phyloP scores from a whole-genome alignment of 257 asterid genomes.

The Solanum pennellii region DNA sequence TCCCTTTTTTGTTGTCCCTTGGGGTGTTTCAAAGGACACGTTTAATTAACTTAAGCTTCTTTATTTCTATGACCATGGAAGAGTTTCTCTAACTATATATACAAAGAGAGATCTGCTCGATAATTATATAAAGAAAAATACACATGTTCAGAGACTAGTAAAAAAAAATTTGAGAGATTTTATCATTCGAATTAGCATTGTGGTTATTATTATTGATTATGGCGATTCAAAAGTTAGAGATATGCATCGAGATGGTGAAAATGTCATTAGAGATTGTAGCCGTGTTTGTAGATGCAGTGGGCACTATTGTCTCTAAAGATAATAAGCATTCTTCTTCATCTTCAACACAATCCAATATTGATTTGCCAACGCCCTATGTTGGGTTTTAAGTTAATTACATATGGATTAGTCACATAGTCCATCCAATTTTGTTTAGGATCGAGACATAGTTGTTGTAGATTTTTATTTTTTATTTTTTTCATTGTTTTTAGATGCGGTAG shows the following conservation, averaged over 20 bases:
- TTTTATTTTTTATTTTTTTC: no score
- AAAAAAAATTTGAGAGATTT: background rate
- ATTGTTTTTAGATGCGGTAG: background rate
- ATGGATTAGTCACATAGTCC: no score
- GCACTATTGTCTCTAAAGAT: background rate
- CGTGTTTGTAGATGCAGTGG: background rate
- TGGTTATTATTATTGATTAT: background rate
- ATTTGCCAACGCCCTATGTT: background rate
- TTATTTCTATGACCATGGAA: background rate
- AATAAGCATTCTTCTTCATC: background rate
- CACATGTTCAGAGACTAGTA: background rate
- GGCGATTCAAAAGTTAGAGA: background rate
- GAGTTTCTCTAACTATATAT: background rate
- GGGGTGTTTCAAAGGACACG: background rate
- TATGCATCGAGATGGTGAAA: background rate
- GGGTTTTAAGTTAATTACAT: background rate
- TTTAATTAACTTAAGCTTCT: background rate
- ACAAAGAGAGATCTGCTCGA: background rate
- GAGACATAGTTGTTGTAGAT: background rate
- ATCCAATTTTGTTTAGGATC: background rate
- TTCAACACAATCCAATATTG: background rate
- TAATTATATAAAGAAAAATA: background rate
- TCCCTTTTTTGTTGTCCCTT: background rate
- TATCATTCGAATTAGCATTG: background rate
- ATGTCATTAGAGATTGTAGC: background rate